These are phyloP conservation scores for Calonectria fujianensis DNA, from an alignment of 2,329 filamentous ascomycete species.

Conservation along the genomic window DNA sequence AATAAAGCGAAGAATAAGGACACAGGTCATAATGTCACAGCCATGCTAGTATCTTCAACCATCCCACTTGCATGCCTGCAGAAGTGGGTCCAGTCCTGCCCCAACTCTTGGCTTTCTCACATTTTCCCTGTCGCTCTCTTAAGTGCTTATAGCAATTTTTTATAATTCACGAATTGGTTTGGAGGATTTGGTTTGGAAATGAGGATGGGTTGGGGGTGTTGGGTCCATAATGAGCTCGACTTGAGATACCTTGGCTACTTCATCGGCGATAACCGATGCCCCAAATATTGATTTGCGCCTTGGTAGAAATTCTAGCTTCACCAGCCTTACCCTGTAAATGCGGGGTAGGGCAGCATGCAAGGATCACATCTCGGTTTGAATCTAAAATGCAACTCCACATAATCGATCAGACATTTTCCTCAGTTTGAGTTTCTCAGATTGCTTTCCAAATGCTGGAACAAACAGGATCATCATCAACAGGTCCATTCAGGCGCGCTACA, in stretches of 20 bases:
- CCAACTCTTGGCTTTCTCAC: not conserved
- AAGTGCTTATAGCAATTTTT: too few relatives aligned
- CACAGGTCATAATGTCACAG: too few relatives aligned
- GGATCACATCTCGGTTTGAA: not conserved
- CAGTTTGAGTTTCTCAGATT: not conserved
- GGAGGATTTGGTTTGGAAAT: too few relatives aligned
- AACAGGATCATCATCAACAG: slow-evolving; percentile 28
- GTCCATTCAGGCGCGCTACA: slow-evolving; percentile 31
- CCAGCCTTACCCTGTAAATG: not conserved
- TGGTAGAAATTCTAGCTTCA: not conserved
- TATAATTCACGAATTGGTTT: too few relatives aligned
- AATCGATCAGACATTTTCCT: not conserved
- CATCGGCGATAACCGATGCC: slow-evolving; percentile 7
- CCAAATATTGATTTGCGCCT: slow-evolving; percentile 1
- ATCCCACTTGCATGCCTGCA: not conserved
- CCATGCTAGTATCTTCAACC: not conserved
- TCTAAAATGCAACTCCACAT: not conserved
- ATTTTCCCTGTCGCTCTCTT: not conserved
- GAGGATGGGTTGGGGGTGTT: too few relatives aligned
- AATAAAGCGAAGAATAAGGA: too few relatives aligned
- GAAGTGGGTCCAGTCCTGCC: not conserved
- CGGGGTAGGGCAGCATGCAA: slow-evolving; percentile 18
- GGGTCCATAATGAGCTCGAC: too few relatives aligned
- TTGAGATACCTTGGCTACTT: not conserved
- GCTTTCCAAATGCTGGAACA: slow-evolving; percentile 30